Percentiles rank a stretch among this genome's conserved stretches.
Conservation (phyloP, 73 alveolate species). For the Uronychia setigera region DNA sequence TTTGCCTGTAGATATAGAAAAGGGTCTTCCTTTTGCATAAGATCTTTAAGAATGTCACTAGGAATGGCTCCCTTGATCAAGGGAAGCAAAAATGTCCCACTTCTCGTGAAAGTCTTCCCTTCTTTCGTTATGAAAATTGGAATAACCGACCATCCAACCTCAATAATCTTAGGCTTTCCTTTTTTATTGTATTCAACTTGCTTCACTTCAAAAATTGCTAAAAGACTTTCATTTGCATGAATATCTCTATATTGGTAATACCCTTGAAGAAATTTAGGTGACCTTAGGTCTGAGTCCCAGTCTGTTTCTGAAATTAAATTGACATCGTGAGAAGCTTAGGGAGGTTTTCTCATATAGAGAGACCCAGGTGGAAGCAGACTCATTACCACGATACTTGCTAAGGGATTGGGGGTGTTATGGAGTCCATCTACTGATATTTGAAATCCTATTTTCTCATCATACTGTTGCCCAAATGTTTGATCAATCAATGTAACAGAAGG, state of each 20-base stretch:
- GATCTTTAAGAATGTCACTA: not conserved
- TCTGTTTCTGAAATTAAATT: constrained; percentile 42
- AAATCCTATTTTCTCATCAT: constrained; percentile 75
- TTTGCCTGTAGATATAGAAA: not conserved
- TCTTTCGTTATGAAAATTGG: constrained; percentile 71
- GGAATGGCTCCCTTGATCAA: not conserved
- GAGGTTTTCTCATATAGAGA: constrained; percentile 40
- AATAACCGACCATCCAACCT: constrained; percentile 83
- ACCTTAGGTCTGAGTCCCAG: constrained; percentile 57
- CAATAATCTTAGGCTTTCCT: constrained; percentile 69
- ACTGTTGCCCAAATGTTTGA: constrained; percentile 52
- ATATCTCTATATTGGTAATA: constrained; percentile 37
- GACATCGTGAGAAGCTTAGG: constrained; percentile 26
- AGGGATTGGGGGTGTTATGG: constrained; percentile 56
- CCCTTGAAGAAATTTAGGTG: constrained; percentile 34
- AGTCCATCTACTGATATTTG: constrained; percentile 84
- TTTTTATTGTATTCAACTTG: constrained; percentile 36
- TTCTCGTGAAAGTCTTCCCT: constrained; percentile 66
- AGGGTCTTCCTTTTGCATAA: not conserved
- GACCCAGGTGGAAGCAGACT: constrained; percentile 63
- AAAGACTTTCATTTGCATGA: constrained; percentile 27
- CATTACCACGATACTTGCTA: constrained; percentile 40
- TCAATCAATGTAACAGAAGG: not conserved
- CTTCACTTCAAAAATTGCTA: constrained; percentile 49
- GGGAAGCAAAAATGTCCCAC: constrained; percentile 40